These are phyloP conservation scores for Berkeleyomyces rouxiae DNA, from an alignment of 2,329 filamentous ascomycete genomes.

Conservation along the genomic window DNA sequence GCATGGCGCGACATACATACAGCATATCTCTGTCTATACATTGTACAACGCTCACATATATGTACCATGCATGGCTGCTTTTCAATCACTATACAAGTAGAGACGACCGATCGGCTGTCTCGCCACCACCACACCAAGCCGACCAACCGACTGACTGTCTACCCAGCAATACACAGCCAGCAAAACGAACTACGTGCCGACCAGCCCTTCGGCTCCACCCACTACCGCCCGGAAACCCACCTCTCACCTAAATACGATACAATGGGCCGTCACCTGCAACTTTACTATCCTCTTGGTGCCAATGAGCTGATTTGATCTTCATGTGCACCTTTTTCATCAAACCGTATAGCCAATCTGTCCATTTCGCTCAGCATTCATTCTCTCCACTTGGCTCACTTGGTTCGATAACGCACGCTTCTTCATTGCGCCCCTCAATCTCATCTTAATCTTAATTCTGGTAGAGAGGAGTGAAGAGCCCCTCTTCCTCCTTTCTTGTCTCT, in stretches of 20 bases:
- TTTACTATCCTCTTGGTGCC: background rate
- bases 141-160: background rate
- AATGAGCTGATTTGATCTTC: background rate
- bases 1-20: background rate
- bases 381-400: background rate
- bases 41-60: background rate
- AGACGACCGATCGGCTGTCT: background rate
- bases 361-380: background rate
- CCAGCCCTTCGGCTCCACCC: no score
- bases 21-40: background rate
- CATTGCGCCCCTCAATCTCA: background rate
- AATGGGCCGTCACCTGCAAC: background rate
- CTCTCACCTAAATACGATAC: background rate
- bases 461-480: background rate
- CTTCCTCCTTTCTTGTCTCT: background rate
- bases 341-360: background rate
- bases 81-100: background rate
- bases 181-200: no score
- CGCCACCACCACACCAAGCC: background rate
- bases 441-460: background rate
- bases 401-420: background rate
- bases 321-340: background rate
- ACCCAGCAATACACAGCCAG: no score
- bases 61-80: background rate
- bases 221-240: background rate